Conservation (phyloP, 2,329 filamentous ascomycete species). For the Penicillium fuscoglaucum region DNA sequence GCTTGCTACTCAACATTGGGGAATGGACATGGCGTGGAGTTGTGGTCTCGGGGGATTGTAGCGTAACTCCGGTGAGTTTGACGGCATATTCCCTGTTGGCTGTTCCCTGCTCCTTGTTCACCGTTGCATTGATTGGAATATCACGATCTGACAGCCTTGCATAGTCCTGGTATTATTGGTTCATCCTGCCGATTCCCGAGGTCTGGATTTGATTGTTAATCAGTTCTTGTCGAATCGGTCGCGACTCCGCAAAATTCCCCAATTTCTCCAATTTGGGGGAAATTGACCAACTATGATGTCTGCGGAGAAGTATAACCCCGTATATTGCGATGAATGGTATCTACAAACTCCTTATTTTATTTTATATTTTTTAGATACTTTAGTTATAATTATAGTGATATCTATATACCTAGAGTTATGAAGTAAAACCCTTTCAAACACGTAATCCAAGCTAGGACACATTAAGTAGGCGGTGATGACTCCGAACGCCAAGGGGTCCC, state of each 20-base stretch:
- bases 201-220: neutral
- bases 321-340: neutral
- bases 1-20: slow-evolving; percentile 19
- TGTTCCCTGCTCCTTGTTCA: neutral
- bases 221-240: neutral
- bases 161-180: neutral
- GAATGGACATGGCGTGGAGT: neutral
- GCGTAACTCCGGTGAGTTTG: neutral
- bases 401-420: too few species aligned
- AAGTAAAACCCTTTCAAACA: too few species aligned
- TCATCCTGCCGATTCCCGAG: neutral
- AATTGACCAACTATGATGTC: neutral
- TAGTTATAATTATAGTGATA: too few species aligned
- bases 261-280: neutral
- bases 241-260: neutral
- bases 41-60: neutral
- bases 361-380: too few species aligned
- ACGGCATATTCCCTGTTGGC: too few species aligned
- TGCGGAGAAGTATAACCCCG: neutral
- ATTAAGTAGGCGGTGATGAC: too few species aligned
- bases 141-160: neutral
- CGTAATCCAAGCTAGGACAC: too few species aligned
- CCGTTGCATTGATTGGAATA: neutral
- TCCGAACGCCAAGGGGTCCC: too few species aligned
- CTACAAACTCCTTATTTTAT: too few species aligned